These are phyloP conservation scores for Noccaea bulbosa DNA, from an alignment of 345 rosid species.

Conservation along the genomic window DNA sequence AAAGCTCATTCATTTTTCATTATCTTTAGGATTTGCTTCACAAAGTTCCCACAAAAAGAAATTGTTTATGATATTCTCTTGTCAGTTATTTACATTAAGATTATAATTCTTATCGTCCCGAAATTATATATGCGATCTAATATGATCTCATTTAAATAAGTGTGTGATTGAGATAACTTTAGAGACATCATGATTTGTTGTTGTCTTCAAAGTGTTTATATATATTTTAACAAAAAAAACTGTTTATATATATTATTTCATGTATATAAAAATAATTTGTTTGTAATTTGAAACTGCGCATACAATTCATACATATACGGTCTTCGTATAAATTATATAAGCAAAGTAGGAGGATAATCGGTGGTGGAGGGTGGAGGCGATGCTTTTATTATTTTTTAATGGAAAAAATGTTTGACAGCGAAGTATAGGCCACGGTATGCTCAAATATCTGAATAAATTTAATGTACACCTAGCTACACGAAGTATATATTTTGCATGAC, in stretches of 20 bases:
- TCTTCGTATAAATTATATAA: not conserved
- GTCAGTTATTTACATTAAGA: not conserved
- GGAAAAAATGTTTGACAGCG: too few relatives aligned
- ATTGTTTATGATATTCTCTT: too few relatives aligned
- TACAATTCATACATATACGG: not conserved
- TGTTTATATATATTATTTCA: not conserved
- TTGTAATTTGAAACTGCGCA: not conserved
- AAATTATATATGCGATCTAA: not conserved
- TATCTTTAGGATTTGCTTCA: too few relatives aligned
- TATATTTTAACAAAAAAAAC: too few relatives aligned
- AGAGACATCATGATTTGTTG: not conserved
- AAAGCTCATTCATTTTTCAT: too few relatives aligned
- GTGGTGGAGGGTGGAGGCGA: slow-evolving; percentile 21
- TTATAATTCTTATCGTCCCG: not conserved
- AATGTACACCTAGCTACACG: too few relatives aligned
- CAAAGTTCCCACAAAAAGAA: too few relatives aligned
- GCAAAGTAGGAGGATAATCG: slow-evolving; percentile 14
- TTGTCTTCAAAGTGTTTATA: too few relatives aligned
- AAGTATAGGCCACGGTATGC: too few relatives aligned
- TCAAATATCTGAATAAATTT: too few relatives aligned
- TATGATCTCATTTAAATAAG: not conserved
- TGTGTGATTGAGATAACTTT: not conserved
- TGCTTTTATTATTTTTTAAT: too few relatives aligned
- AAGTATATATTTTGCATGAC: too few relatives aligned
- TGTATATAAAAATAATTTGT: not conserved